A percentile compares a stretch with the other conserved stretches of the same genome.
These are phyloP conservation scores for Capronia epimyces DNA, from an alignment of 2,329 filamentous ascomycete species.

Conservation along the genomic window DNA sequence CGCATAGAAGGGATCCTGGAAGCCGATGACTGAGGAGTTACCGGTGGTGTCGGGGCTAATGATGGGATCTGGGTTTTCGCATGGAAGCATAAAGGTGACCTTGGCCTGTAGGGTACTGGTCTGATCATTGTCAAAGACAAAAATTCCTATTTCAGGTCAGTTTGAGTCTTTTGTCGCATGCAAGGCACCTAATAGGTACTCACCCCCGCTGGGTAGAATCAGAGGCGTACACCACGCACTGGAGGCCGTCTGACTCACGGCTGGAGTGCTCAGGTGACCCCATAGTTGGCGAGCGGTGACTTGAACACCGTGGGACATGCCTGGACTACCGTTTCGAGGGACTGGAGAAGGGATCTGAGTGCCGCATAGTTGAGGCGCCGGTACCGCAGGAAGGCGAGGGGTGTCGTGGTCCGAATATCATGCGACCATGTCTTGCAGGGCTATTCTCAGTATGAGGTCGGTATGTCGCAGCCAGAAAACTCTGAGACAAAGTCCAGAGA, in stretches of 20 bases:
- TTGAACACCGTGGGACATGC: constrained; percentile 23
- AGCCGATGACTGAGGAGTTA: constrained; percentile 55
- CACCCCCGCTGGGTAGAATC: constrained; percentile 55
- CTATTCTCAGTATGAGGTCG: background rate
- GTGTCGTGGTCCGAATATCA: constrained; percentile 8
- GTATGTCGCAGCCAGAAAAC: background rate
- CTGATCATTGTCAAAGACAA: constrained; percentile 40
- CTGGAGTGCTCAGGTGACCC: constrained; percentile 26
- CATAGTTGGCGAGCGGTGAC: constrained; percentile 28
- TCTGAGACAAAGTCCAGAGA: background rate
- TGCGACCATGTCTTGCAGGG: constrained; percentile 3
- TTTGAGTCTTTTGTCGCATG: background rate
- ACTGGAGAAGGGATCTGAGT: background rate
- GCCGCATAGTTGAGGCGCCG: constrained; percentile 16
- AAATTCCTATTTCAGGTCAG: constrained; percentile 30
- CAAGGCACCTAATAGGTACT: constrained; percentile 13
- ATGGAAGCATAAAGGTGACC: constrained; percentile 47
- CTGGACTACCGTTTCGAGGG: constrained; percentile 17
- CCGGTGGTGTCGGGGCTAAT: constrained; percentile 30
- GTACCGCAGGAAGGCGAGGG: constrained; percentile 23
- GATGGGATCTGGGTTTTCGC: constrained; percentile 38
- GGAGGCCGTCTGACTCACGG: constrained; percentile 33
- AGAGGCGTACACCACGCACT: constrained; percentile 56
- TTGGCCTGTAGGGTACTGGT: constrained; percentile 44
- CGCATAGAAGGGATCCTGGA: constrained; percentile 83